Base-by-base conservation (phyloP, 495 filamentous ascomycete species). In the Penicillium cataractarum region DNA sequence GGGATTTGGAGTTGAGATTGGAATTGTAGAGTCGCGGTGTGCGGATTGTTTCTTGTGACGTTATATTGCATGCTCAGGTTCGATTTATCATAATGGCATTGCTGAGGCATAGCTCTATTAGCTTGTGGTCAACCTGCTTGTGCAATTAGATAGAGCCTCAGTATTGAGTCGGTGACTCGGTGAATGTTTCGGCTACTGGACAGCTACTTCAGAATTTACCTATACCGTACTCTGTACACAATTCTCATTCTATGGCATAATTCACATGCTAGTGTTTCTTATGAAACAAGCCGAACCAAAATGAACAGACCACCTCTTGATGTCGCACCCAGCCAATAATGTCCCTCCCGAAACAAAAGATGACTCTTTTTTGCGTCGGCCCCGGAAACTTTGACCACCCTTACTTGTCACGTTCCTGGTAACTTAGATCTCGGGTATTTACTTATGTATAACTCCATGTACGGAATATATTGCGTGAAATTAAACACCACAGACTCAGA, bases 271-370 rank as follows among this genome's bases (percentile, higher is more conserved):
- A 37, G 33, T 22, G 5, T 21, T 22, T 8, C 26, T 35, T 27
- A 5, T 42, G 21, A 37, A 13, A 33, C 50, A 61, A 39, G 57
- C 31, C 57, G 27, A 21, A 22, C 19, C 37, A 7, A 27, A 7
- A 44, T 32, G 57, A 61, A 57, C 63, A 54, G 54, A 51, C 53
- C 63, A 61, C 9, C 63, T 57, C 53, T 61, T 61, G 49, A 59
- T 64, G 26, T 22, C 32, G 17, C 17, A 12, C 35, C 27, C 39
- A 55, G 21, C 58, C 39, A 55, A 55, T 61, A 29, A 35, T 15
- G 39, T 21, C 19, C 12, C n/a, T n/a, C n/a, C 10, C 26, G 19
- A 10, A 19, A 12, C 19, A 24, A 19, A 8, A 37, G n/a, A 19
- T n/a, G 31, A 19, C 27, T 31, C 32, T 3, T 37, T 22, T 26